A percentile compares a stretch with the other conserved stretches of the same genome.
Conservation (phyloP, 2,329 filamentous ascomycete species). For the Sarocladium oryzae region DNA sequence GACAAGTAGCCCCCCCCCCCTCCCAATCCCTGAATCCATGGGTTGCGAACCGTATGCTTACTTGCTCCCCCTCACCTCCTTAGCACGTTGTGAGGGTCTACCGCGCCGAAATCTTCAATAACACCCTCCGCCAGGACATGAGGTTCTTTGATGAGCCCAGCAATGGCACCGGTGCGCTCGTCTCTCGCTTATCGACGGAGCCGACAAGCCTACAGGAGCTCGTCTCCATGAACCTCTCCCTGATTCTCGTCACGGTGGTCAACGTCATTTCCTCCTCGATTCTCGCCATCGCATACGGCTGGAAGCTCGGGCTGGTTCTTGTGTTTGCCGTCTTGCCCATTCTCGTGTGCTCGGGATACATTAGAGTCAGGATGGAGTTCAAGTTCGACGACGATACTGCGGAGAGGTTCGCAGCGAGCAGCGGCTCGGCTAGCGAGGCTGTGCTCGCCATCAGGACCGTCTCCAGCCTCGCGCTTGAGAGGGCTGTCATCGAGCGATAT, state of each 20-base stretch:
- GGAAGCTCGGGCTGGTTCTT: slow-evolving; percentile 44
- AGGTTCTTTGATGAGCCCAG: slow-evolving; percentile 34
- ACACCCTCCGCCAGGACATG: slow-evolving; percentile 47
- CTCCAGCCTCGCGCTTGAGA: slow-evolving; percentile 40
- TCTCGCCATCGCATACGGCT: slow-evolving; percentile 39
- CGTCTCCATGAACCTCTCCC: slow-evolving; percentile 39
- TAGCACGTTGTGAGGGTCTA: slow-evolving; percentile 26
- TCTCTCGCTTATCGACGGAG: slow-evolving; percentile 29
- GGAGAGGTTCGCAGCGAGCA: slow-evolving; percentile 38
- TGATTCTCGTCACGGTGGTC: slow-evolving; percentile 40
- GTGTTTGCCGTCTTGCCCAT: slow-evolving; percentile 39
- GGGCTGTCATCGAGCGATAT: slow-evolving; percentile 32
- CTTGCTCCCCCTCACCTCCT: background rate
- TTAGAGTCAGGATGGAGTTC: slow-evolving; percentile 42
- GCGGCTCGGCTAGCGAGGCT: slow-evolving; percentile 42
- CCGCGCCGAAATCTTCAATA: slow-evolving; percentile 38
- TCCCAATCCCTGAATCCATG: background rate
- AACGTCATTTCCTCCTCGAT: slow-evolving; percentile 39
- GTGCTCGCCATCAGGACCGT: slow-evolving; percentile 43
- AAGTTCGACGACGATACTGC: slow-evolving; percentile 38
- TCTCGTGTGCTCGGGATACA: slow-evolving; percentile 37
- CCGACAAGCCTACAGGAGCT: slow-evolving; percentile 44
- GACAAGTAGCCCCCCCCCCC: slow-evolving; percentile 20
- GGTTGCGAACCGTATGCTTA: background rate
- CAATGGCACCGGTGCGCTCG: slow-evolving; percentile 32